phyloP scores from a whole-genome alignment of 208 protist species.

The Acanthamoeba divionensis region DNA sequence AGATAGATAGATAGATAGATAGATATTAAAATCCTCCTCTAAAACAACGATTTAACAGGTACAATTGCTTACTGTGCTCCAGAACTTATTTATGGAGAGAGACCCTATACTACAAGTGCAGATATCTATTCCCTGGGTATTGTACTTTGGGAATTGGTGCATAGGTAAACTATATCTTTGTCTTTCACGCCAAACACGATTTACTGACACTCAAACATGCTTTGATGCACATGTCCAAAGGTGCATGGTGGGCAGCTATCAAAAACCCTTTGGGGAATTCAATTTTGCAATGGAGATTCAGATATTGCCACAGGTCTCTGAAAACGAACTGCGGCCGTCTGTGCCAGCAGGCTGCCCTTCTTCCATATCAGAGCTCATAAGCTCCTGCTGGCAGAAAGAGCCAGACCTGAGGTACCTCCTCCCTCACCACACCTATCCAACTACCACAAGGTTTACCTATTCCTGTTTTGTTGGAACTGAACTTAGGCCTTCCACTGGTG shows the following conservation, averaged over 20 bases:
- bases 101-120: neutral
- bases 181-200: neutral
- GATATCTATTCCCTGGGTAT: slow-evolving; percentile 25
- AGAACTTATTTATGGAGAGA: neutral
- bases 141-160: slow-evolving; percentile 1
- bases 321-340: neutral
- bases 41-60: neutral
- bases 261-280: neutral
- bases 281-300: neutral
- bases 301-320: neutral
- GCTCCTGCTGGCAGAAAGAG: neutral
- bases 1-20: neutral
- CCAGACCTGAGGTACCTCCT: neutral
- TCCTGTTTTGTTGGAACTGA: neutral
- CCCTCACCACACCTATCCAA: neutral
- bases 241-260: neutral
- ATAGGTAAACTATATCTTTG: neutral
- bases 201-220: neutral
- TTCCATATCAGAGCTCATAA: neutral
- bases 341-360: neutral
- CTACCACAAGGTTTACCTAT: neutral
- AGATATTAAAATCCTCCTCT: neutral
- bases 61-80: neutral
- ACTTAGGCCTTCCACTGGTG: neutral
- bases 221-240: neutral